Percentiles rank a stretch among this genome's conserved stretches.
Evolutionary conservation across 208 protist genomes (phyloP).

Genomic region (Trypanosoma platydactyli): DNA sequence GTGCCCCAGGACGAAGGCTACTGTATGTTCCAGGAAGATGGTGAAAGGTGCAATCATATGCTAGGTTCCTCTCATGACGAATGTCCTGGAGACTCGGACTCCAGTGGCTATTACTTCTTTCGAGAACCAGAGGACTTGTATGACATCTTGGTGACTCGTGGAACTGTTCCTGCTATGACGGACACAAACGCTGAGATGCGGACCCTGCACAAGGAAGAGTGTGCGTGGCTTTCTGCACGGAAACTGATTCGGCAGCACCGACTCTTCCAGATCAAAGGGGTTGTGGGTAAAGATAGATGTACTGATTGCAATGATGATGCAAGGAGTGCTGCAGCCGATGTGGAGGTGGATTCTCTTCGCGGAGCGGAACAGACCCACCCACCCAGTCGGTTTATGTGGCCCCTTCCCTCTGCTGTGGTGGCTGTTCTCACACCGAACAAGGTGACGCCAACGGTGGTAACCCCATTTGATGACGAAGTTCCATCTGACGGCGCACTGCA

Average conservation of each 20-base stretch:
- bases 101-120: background rate
- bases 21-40: background rate
- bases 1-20: constrained; percentile 13
- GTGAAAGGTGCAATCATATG: background rate
- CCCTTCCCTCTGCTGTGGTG: constrained; percentile 8
- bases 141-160: constrained; percentile 18
- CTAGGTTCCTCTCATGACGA: background rate
- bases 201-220: constrained; percentile 42
- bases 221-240: constrained; percentile 33
- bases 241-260: constrained; percentile 2
- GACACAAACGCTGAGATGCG: constrained; percentile 68
- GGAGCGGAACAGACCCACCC: background rate
- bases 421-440: background rate
- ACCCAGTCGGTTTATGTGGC: constrained; percentile 14
- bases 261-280: no score
- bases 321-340: background rate
- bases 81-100: no score
- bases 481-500: constrained; percentile 47
- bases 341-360: background rate
- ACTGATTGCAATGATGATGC: background rate
- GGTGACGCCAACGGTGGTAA: background rate
- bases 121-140: constrained; percentile 28
- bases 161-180: constrained; percentile 31
- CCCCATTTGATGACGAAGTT: background rate
- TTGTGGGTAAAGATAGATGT: background rate